Percentiles rank a stretch among this genome's conserved stretches.
These are phyloP conservation scores for Fusarium keratoplasticum DNA, from an alignment of 2,329 filamentous ascomycete species.

Conservation along the genomic window DNA sequence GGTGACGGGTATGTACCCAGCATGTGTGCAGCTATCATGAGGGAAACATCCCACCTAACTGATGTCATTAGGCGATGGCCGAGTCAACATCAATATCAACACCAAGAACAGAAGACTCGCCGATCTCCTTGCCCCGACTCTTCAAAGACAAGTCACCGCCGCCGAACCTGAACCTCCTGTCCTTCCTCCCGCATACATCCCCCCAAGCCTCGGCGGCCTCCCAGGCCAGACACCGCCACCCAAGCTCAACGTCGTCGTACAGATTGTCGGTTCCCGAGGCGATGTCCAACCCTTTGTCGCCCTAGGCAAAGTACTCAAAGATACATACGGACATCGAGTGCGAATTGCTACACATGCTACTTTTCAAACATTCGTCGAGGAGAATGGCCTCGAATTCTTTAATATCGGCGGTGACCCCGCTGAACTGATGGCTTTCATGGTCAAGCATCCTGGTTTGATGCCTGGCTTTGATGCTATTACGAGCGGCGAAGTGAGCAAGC, in stretches of 20 bases:
- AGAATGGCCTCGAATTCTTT: slow-evolving; percentile 81
- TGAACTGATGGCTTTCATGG: slow-evolving; percentile 89
- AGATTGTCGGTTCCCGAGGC: slow-evolving; percentile 79
- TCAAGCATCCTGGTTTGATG: slow-evolving; percentile 88
- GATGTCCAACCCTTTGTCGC: slow-evolving; percentile 83
- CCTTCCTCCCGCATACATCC: slow-evolving; percentile 77
- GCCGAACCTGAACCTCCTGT: slow-evolving; percentile 58
- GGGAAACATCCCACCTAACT: slow-evolving; percentile 22
- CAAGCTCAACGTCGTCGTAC: slow-evolving; percentile 76
- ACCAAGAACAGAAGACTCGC: slow-evolving; percentile 75
- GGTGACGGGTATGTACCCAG: slow-evolving; percentile 59
- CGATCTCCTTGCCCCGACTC: slow-evolving; percentile 73
- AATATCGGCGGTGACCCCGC: slow-evolving; percentile 80
- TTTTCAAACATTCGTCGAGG: slow-evolving; percentile 76
- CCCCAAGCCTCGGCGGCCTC: slow-evolving; percentile 75
- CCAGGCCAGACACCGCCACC: slow-evolving; percentile 68
- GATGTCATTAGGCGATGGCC: slow-evolving; percentile 71
- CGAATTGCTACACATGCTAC: slow-evolving; percentile 78
- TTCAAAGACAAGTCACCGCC: slow-evolving; percentile 67
- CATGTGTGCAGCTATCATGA: background rate
- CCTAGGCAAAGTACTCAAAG: slow-evolving; percentile 72
- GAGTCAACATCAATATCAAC: slow-evolving; percentile 83
- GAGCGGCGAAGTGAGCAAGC: slow-evolving; percentile 80
- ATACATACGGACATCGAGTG: slow-evolving; percentile 76
- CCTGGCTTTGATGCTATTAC: slow-evolving; percentile 82